Base-by-base conservation (phyloP, 148 eudicot genomes). In the Nepenthes gracilis region DNA sequence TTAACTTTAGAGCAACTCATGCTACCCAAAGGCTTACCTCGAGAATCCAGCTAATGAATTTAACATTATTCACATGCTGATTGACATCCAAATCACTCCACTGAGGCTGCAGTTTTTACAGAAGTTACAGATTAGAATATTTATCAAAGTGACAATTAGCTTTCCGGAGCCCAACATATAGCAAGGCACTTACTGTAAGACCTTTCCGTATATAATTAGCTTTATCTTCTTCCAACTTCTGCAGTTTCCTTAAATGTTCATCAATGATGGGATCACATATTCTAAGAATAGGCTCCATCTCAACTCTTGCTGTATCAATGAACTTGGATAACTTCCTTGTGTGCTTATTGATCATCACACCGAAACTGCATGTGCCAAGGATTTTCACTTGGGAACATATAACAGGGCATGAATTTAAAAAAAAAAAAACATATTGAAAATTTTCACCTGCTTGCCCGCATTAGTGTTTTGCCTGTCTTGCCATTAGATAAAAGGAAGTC, bases 51-150 rank as follows among this genome's bases (percentile, higher is more conserved):
- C 83, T 58, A 14, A 83, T 70, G 36, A 78, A 85, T 70, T 85
- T 88, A 8, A 81, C 88, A 55, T 88, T 83, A 71, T 85, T 85
- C 36, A 85, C 96, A 53, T 88, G 92, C 23, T 88, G 81, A 71
- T 88, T 88, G 68, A 87, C 82, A 74, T 88, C 96, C 75, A 88
- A 74, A 65, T 85, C 92, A 55, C 86, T 77, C 77, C 96, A 78
- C 71, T 80, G 73, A 51, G 96, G 88, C 96, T 88, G 80, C 64
- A 81, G 57, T 45, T 45, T 23, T 23, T 23, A 23, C 23, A 23
- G 23, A 2, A 36, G 2, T 47, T 33, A 9, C 12, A 11, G 36
- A 55, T 5, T 9, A 35, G 14, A 35, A 1, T n/a, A 9, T 33
- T 40, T 4, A 8, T 40, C 4, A 40, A 13, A 23, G 13, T 15